Evolutionary conservation across 148 eudicot species (phyloP), one percentile per base, ranked within the genome.

Genomic region (Selenicereus undatus): DNA sequence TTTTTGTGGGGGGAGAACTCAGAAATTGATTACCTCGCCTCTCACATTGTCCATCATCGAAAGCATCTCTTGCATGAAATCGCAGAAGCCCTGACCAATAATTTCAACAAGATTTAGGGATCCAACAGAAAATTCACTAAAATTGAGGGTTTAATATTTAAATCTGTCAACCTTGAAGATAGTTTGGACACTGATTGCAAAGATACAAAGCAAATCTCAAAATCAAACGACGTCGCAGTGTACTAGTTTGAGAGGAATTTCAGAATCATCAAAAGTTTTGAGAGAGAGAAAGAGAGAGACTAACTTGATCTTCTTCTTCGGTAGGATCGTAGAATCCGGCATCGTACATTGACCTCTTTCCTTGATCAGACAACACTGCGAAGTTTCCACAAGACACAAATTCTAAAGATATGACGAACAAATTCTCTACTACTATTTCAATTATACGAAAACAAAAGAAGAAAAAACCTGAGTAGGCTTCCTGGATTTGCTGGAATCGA

Each of bases 401-500:
- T 13, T 35, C 69, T 64, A 14, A 20, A 39, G 29, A 39, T 16
- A 29, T 14, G 62, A 35, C 26, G 2, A 4, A 73, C 17, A 64
- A 27, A 26, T 58, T 36, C 21, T 72, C 32, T 11, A 69, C 5
- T 32, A 17, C 7, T n/a, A 17, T 71, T 13, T 35, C 22, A n/a
- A 13, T 27, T 0, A 11, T 39, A 26, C 2, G 29, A 0, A 42
- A 26, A 42, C 4, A 20, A 9, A 8, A 22, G 1, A 48, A 17
- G 8, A 2, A 21, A 76, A 78, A 35, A 95, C 99, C 99, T 78
- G 97, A 85, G 50, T 93, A 95, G 0, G 99, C 99, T 84, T 95
- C 99, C 58, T 95, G 99, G n/a, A 95, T 89, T 71, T 89, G 91
- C 91, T 95, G 99, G 74, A 95, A 95, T 70, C 91, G 89, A 52